Conservation (phyloP, 768 basidiomycete genomes). For the Naematelia encephala region DNA sequence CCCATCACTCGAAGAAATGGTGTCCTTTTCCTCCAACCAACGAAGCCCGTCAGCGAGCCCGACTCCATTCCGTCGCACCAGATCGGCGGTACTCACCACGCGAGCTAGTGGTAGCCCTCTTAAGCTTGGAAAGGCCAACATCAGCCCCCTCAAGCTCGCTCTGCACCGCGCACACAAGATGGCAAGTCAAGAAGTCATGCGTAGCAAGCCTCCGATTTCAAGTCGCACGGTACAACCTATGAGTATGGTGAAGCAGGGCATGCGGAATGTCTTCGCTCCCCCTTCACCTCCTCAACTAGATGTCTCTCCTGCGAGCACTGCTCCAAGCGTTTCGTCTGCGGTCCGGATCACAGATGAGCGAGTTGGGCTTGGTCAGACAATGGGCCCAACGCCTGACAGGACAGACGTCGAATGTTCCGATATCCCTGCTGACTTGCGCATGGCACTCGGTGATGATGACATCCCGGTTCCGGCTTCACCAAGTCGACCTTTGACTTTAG, state of each 20-base stretch:
- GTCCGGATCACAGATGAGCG: slow-evolving; percentile 12
- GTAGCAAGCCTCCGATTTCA: not conserved
- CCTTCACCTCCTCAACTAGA: slow-evolving; percentile 23
- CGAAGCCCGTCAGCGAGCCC: slow-evolving; percentile 30
- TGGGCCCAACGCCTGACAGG: slow-evolving; percentile 7
- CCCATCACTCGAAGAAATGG: slow-evolving; percentile 16
- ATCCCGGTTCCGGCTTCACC: slow-evolving; percentile 10
- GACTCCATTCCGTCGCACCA: slow-evolving; percentile 39
- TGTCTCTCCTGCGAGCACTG: not conserved
- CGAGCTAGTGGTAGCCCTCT: slow-evolving; percentile 26
- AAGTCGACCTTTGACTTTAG: slow-evolving; percentile 6
- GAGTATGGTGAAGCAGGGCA: slow-evolving; percentile 39
- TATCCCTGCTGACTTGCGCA: slow-evolving; percentile 20
- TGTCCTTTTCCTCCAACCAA: slow-evolving; percentile 25
- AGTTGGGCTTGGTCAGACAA: slow-evolving; percentile 14
- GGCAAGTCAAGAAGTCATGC: not conserved
- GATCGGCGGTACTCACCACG: slow-evolving; percentile 29
- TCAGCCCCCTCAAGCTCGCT: slow-evolving; percentile 43
- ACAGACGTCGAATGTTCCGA: slow-evolving; percentile 8
- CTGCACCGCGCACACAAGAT: slow-evolving; percentile 32
- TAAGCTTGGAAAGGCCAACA: slow-evolving; percentile 11
- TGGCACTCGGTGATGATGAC: slow-evolving; percentile 6
- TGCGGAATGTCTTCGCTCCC: slow-evolving; percentile 39
- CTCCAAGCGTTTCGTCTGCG: not conserved
- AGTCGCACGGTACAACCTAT: slow-evolving; percentile 5